Evolutionary conservation across 768 basidiomycete genomes (phyloP), one percentile per base, ranked within the genome.

Genomic region (Mycena filopes): DNA sequence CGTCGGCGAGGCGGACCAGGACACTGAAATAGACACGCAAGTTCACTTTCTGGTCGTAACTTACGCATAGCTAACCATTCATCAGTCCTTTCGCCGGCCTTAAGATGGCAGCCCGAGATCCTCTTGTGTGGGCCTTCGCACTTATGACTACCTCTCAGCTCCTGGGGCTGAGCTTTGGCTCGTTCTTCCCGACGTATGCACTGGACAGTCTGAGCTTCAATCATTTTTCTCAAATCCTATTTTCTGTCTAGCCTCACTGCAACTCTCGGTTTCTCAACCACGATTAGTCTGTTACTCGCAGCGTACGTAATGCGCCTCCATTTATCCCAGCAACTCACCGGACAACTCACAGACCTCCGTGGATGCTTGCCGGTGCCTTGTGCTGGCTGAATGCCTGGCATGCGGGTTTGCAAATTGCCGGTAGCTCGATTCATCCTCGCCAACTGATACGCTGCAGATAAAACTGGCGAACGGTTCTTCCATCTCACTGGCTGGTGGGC

Each of bases 381-480:
- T 64, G 84, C 28, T 60, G 60, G 21, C 43, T 60, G 2, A 87
- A 82, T 67, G 88, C 87, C 4, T 84, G 85, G 83, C 79, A 89
- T 69, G 84, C 86, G 41, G 78, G 79, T 78, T 43, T 41, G n/a
- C n/a, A n/a, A n/a, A n/a, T n/a, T n/a, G 63, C 45, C 28, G 25
- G n/a, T 20, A 33, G 15, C 12, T 9, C 16, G 16, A 11, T 74
- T 3, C 81, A 80, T 20, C 26, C 58, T 26, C 42, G 8, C 9
- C 15, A 26, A 6, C 43, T 25, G 25, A 33, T 28, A 3, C 9
- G 7, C 15, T 18, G 1, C 33, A 81, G 89, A 89, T 65, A 78
- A 77, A 62, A 86, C 86, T 7, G 89, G 88, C 0, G 89, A 90
- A 75, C 82, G 88, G 4, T 90, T 86, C 75, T 87, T 88, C 80